phyloP scores from a whole-genome alignment of 306 rosid genomes.

The Glycine latifolia region DNA sequence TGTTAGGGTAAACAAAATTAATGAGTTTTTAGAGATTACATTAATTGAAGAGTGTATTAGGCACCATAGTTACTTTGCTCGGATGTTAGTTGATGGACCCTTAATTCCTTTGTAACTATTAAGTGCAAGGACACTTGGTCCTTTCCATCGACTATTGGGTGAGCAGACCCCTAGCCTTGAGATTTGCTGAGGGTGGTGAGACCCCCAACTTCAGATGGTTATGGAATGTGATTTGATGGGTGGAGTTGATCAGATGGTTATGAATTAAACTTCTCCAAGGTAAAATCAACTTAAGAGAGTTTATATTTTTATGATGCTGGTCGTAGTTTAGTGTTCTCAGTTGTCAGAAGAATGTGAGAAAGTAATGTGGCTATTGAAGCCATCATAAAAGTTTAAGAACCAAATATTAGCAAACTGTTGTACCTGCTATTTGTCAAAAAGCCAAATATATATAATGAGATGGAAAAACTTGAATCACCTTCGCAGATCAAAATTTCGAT shows the following conservation, averaged over 20 bases:
- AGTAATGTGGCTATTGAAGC: not conserved
- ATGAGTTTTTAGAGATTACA: constrained; percentile 1
- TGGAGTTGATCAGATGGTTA: too few species aligned
- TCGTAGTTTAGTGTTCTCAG: constrained; percentile 12
- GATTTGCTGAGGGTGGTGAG: too few species aligned
- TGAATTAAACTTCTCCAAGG: not conserved
- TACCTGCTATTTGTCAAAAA: not conserved
- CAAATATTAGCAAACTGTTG: not conserved
- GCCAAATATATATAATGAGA: not conserved
- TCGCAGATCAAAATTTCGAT: constrained; percentile 83
- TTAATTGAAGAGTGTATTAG: not conserved
- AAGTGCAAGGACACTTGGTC: too few species aligned
- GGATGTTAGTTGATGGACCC: too few species aligned
- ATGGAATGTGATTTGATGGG: too few species aligned
- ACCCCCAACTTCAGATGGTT: too few species aligned
- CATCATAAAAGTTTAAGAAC: constrained; percentile 8
- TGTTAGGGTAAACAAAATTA: not conserved
- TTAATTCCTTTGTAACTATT: not conserved
- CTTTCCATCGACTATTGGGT: too few species aligned
- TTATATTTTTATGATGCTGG: too few species aligned
- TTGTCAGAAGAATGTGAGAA: constrained; percentile 14
- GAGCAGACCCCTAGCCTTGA: too few species aligned
- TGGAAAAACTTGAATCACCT: constrained; percentile 57
- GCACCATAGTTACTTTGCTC: too few species aligned
- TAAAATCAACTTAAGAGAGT: too few species aligned